Percentiles rank a stretch among this genome's conserved stretches.
Evolutionary conservation across 2,329 filamentous ascomycete genomes (phyloP).

Genomic region (Aureobasidium sp.): DNA sequence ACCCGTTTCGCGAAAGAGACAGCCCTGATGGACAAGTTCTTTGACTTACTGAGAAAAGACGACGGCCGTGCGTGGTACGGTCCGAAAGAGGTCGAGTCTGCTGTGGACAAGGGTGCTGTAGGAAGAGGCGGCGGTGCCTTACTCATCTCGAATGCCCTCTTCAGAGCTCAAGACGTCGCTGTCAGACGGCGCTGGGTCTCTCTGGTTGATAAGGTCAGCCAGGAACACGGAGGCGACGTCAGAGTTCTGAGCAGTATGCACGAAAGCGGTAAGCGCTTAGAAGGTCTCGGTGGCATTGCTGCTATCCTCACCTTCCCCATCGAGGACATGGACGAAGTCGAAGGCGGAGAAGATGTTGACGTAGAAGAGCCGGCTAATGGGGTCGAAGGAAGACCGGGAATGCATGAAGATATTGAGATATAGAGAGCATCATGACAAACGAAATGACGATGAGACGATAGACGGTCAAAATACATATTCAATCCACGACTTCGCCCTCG

Average conservation of each 20-base stretch:
- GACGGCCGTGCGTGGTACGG: slow-evolving; percentile 91
- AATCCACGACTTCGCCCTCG: not conserved
- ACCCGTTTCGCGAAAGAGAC: slow-evolving; percentile 85
- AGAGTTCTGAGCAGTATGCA: slow-evolving; percentile 87
- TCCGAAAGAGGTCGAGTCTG: slow-evolving; percentile 68
- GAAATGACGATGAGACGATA: slow-evolving; percentile 9
- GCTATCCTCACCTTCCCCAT: slow-evolving; percentile 87
- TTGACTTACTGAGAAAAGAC: slow-evolving; percentile 67
- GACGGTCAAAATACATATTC: not conserved
- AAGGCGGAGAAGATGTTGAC: slow-evolving; percentile 19
- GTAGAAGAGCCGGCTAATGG: slow-evolving; percentile 17
- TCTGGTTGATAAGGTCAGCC: slow-evolving; percentile 80
- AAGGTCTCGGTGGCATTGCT: slow-evolving; percentile 77
- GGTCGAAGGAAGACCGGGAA: slow-evolving; percentile 18
- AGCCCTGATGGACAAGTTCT: slow-evolving; percentile 74
- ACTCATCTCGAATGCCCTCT: slow-evolving; percentile 79
- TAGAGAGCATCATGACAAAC: slow-evolving; percentile 10
- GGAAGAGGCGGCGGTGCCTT: slow-evolving; percentile 77
- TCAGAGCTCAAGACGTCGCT: slow-evolving; percentile 71
- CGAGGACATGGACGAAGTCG: slow-evolving; percentile 47
- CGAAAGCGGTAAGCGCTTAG: slow-evolving; percentile 80
- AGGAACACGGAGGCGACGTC: slow-evolving; percentile 73
- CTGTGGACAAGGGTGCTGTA: slow-evolving; percentile 80
- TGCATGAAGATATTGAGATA: slow-evolving; percentile 20
- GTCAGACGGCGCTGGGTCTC: slow-evolving; percentile 72